Conservation (phyloP, 768 basidiomycete genomes). For the Mrakia gelida region DNA sequence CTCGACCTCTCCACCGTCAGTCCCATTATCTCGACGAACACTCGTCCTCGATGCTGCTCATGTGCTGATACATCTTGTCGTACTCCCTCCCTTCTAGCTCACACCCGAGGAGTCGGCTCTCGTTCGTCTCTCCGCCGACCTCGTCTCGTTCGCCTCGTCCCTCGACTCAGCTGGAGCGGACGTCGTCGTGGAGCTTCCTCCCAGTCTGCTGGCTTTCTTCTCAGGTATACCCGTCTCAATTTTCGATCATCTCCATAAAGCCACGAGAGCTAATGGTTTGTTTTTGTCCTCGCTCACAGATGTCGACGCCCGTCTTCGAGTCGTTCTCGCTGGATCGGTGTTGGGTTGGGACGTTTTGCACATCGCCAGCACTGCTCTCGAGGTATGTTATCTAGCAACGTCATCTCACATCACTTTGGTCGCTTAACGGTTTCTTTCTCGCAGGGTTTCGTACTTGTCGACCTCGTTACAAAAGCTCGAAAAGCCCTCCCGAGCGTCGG, state of each 20-base stretch:
- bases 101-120: background rate
- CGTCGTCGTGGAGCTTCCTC: background rate
- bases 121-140: background rate
- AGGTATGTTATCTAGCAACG: background rate
- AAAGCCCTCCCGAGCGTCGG: background rate
- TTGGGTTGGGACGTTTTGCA: conserved; percentile 6
- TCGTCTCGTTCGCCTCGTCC: background rate
- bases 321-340: background rate
- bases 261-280: background rate
- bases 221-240: background rate
- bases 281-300: background rate
- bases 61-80: background rate
- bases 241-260: background rate
- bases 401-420: background rate
- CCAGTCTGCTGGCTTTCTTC: background rate
- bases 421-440: background rate
- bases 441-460: background rate
- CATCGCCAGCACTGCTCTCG: conserved; percentile 3
- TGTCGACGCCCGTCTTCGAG: background rate
- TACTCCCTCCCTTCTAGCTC: background rate
- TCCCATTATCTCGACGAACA: background rate
- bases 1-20: background rate
- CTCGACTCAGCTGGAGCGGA: conserved; percentile 35
- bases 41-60: too few species aligned
- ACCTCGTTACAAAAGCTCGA: background rate